Conservation (phyloP, 148 eudicot genomes). For the Polygonum maritimum region DNA sequence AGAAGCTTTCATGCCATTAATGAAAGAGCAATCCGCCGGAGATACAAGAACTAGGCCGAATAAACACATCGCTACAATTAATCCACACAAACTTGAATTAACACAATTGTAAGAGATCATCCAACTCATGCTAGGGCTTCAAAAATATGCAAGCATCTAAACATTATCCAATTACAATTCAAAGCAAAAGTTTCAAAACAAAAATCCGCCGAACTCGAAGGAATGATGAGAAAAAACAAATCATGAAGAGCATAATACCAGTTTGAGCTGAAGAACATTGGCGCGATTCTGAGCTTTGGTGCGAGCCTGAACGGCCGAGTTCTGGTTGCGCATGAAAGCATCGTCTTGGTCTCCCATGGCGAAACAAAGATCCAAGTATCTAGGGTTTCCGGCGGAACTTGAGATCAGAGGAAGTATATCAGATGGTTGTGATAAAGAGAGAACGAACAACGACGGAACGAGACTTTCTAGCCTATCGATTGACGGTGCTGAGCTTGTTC, state of each 20-base stretch:
- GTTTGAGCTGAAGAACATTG: conserved; percentile 68
- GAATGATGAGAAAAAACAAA: background rate
- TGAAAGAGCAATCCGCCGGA: background rate
- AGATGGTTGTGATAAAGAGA: background rate
- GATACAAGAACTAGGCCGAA: background rate
- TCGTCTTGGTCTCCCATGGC: conserved; percentile 64
- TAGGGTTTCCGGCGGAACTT: conserved; percentile 13
- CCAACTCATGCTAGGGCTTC: conserved; percentile 1
- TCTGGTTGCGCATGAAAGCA: conserved; percentile 67
- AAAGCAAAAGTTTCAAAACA: background rate
- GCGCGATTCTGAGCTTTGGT: conserved; percentile 81
- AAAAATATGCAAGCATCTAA: background rate
- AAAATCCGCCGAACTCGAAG: background rate
- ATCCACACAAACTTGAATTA: background rate
- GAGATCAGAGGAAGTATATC: background rate
- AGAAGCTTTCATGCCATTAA: background rate
- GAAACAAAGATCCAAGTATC: background rate
- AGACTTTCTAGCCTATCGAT: background rate
- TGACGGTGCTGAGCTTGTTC: background rate
- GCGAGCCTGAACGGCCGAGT: conserved; percentile 73
- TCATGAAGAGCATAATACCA: conserved; percentile 25
- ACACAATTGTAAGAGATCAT: background rate
- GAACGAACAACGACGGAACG: background rate
- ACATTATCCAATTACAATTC: background rate
- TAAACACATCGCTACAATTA: background rate